A percentile compares a stretch with the other conserved stretches of the same genome.
Evolutionary conservation across 306 rosid genomes (phyloP).

Genomic region (Gleditsia sinensis): DNA sequence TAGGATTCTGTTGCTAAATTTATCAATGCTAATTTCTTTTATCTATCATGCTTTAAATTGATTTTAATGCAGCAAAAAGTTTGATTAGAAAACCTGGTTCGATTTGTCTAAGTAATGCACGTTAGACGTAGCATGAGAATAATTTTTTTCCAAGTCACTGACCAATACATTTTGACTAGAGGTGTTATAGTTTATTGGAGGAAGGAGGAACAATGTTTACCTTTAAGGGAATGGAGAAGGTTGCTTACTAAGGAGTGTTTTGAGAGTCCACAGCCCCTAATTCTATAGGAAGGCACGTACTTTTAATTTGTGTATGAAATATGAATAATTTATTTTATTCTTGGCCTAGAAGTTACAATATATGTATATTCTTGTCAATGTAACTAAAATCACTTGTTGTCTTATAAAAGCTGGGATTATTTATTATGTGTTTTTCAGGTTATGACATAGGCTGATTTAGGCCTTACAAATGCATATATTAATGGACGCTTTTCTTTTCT

Average conservation of each 20-base stretch:
- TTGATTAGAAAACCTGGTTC: not conserved
- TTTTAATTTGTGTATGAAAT: constrained; percentile 1
- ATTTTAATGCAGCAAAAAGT: not conserved
- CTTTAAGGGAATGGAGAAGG: constrained; percentile 65
- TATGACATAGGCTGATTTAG: constrained; percentile 89
- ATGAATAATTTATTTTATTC: not conserved
- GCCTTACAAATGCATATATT: constrained; percentile 89
- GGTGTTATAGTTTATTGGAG: constrained; percentile 63
- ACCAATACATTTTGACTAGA: constrained; percentile 29
- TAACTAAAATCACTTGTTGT: not conserved
- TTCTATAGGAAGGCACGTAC: constrained; percentile 90
- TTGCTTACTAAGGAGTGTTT: constrained; percentile 46
- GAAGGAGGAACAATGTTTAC: constrained; percentile 87
- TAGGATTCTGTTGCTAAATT: not conserved
- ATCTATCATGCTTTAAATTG: not conserved
- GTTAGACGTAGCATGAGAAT: not conserved
- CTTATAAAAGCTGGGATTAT: not conserved
- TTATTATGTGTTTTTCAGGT: constrained; percentile 49
- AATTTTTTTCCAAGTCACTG: not conserved
- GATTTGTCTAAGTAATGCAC: not conserved
- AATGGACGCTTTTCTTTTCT: constrained; percentile 73
- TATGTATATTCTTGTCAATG: constrained; percentile 3
- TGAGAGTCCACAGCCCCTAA: constrained; percentile 74
- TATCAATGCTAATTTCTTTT: not conserved
- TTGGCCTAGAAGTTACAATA: constrained; percentile 7